Evolutionary conservation across 2,329 filamentous ascomycete species (phyloP).

Genomic region (Monosporascus sp.): DNA sequence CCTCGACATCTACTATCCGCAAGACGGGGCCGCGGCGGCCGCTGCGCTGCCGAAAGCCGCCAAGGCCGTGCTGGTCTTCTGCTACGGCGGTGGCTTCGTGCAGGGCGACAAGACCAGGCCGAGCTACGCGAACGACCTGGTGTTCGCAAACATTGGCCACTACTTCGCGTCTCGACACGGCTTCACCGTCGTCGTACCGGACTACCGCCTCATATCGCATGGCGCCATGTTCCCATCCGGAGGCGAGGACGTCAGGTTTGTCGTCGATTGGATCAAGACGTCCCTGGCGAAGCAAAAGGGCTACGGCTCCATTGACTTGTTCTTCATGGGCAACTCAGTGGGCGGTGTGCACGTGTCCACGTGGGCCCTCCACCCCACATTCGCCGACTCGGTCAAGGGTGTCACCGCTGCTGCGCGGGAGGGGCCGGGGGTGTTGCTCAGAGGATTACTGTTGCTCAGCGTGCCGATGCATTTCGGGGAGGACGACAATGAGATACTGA

Average conservation of each 20-base stretch:
- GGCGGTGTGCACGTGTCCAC: constrained; percentile 33
- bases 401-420: constrained; percentile 5
- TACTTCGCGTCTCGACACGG: constrained; percentile 32
- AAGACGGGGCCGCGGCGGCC: constrained; percentile 1
- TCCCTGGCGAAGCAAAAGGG: constrained; percentile 17
- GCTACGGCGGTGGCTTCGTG: constrained; percentile 30
- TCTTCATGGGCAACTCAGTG: constrained; percentile 35
- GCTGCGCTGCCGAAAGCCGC: constrained; percentile 4
- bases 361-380: constrained; percentile 25
- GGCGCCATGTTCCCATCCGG: constrained; percentile 35
- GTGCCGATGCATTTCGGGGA: constrained; percentile 21
- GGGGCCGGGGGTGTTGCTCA: constrained; percentile 12
- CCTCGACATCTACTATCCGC: constrained; percentile 33
- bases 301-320: constrained; percentile 26
- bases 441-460: constrained; percentile 17
- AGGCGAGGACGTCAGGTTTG: constrained; percentile 32
- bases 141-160: constrained; percentile 32
- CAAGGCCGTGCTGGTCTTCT: constrained; percentile 24
- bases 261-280: constrained; percentile 29
- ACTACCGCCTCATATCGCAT: constrained; percentile 34
- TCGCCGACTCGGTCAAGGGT: constrained; percentile 12
- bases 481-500: constrained; percentile 13
- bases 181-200: constrained; percentile 29
- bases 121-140: constrained; percentile 18
- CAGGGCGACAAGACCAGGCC: constrained; percentile 26